Base-by-base conservation (phyloP, 257 asterid species). In the Eustoma russellianum region DNA sequence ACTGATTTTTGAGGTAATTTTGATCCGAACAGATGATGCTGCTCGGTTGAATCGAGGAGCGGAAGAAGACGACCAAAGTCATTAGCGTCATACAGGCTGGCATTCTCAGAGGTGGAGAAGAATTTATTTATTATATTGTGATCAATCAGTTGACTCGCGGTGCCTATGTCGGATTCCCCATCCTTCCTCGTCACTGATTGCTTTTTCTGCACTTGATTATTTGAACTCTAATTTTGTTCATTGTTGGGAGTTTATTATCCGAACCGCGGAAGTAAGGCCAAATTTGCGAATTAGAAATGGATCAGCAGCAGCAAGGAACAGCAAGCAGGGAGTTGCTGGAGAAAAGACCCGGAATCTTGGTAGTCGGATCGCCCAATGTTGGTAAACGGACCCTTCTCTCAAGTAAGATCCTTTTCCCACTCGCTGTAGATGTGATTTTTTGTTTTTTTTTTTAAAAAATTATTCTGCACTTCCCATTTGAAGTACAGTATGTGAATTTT, bases 301-400 rank as follows among this genome's bases (percentile, higher is more conserved):
- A 66, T 52, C 63, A 52, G 24, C 54, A 41, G 8, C 65, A 57
- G 55, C 40, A 62, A 10, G 44, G 38, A 60, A 18, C n/a, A 53
- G 69, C 76, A 73, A 80, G 77, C 66, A 64, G 69, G 38, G 83
- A 79, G 47, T 57, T 72, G 53, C 52, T 91, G 9, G 83, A 77
- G 79, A 84, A 80, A 67, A 78, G 88, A 50, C 95, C 95, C 5
- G 94, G 87, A 16, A 70, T 87, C 57, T 16, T 87, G 46, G 52
- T 87, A 8, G 66, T 91, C 60, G 96, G 96, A 63, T 66, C 98
- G 59, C 86, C 89, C 15, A 77, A 73, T 50, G 95, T 91, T 30
- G 98, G 98, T 10, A 91, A 91, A 80, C 83, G 96, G 35, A 75
- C 95, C 54, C 80, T 91, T 52, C 69, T 91, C 59, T 75, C 98